A percentile compares a stretch with the other conserved stretches of the same genome.
Evolutionary conservation across 2,329 filamentous ascomycete species (phyloP).

Genomic region (Pleomassaria siparia): DNA sequence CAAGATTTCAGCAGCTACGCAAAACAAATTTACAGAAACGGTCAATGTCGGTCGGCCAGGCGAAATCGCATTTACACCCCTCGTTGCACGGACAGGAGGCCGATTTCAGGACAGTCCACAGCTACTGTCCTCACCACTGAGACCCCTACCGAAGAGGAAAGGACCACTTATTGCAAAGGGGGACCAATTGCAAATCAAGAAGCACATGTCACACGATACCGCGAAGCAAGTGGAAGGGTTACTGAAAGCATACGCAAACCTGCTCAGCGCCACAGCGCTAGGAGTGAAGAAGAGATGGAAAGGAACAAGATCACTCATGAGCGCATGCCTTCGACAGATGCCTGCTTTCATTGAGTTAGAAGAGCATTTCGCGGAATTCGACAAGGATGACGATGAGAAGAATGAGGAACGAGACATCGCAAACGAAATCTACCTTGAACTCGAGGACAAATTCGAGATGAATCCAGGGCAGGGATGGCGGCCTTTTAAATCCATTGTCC

Average conservation of each 20-base stretch:
- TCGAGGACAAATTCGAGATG: constrained; percentile 41
- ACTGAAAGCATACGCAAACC: constrained; percentile 36
- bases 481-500: constrained; percentile 43
- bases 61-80: constrained; percentile 39
- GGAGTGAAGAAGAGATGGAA: constrained; percentile 23
- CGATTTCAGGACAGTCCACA: constrained; percentile 34
- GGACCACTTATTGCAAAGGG: constrained; percentile 26
- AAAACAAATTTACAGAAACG: constrained; percentile 3
- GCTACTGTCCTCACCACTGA: constrained; percentile 28
- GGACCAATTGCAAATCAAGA: constrained; percentile 19
- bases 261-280: constrained; percentile 33
- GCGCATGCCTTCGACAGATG: constrained; percentile 43
- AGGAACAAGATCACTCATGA: constrained; percentile 42
- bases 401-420: constrained; percentile 40
- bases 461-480: constrained; percentile 40
- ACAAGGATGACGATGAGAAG: constrained; percentile 29
- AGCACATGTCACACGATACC: constrained; percentile 25
- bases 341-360: constrained; percentile 46
- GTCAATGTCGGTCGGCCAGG: constrained; percentile 25
- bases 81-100: constrained; percentile 32
- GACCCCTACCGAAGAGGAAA: constrained; percentile 20
- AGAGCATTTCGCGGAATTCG: constrained; percentile 38
- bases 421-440: constrained; percentile 43
- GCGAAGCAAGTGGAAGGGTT: constrained; percentile 34
- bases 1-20: constrained; percentile 12